Evolutionary conservation across 1,284 basidiomycete genomes (phyloP), one percentile per base, ranked within the genome.

Genomic region (Marasmius tenuissimus): DNA sequence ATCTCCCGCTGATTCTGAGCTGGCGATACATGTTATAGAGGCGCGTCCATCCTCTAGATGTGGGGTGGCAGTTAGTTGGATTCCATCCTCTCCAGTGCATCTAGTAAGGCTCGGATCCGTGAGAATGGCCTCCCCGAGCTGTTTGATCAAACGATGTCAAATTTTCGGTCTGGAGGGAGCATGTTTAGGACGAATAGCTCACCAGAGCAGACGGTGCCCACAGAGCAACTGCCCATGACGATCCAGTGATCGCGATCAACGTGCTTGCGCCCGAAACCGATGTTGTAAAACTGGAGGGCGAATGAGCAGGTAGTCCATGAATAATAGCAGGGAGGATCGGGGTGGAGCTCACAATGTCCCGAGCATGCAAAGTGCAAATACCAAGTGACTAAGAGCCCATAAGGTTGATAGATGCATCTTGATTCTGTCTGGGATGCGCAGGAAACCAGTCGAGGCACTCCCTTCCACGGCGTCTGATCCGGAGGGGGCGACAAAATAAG

Each of bases 131-230:
- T 91, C 88, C 12, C 82, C 88, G 2, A 92, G 82, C 90, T 92
- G 65, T 35, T 40, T 45, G 47, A 27, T 27, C 59, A 34, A 22
- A 27, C 56, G 37, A 27, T 38, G 35, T 49, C 18, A 9, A 38
- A 20, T 4, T 2, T 27, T 49, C 22, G 16, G 53, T 42, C 48
- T 5, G 12, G 40, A 8, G 39, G 14, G 60, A 14, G 27, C 27
- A 33, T 33, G 37, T 63, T 56, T 53, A 61, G 34, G 33, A 57
- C 9, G 8, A 16, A 27, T 27, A 51, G 76, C 85, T 62, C 67
- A 91, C 90, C 69, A 93, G 72, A 1, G 90, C 84, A 72, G 91
- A 92, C 3, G 91, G 91, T 9, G 84, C 91, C 93, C 92, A 94
- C 72, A 87, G 86, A 0, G 87, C 85, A 59, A 94, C 81, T 1